These are phyloP conservation scores for Lactarius tabidus DNA, from an alignment of 768 basidiomycete genomes.

Conservation along the genomic window DNA sequence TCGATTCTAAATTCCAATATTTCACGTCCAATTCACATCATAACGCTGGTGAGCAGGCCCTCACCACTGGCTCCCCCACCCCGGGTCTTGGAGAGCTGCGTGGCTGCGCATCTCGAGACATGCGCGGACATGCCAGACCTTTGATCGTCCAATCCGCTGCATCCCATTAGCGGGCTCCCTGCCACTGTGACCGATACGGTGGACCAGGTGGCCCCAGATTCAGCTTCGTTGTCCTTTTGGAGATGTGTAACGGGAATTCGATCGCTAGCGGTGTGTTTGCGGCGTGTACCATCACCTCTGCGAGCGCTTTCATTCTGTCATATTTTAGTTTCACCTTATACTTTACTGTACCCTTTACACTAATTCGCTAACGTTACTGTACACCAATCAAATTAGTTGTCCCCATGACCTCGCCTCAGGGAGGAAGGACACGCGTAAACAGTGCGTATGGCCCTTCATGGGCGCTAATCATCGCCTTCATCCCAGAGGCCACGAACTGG, in stretches of 20 bases:
- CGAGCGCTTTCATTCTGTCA: not conserved
- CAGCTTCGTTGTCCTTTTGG: not conserved
- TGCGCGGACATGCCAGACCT: not conserved
- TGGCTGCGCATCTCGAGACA: not conserved
- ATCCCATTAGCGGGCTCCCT: not conserved
- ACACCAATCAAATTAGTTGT: not conserved
- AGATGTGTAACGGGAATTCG: not conserved
- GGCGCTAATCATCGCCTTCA: not conserved
- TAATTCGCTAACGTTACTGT: not conserved
- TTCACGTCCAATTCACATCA: not conserved
- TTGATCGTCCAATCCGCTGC: not conserved
- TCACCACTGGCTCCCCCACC: not conserved
- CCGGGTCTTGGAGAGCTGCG: not conserved
- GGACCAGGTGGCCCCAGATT: not conserved
- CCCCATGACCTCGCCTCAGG: not conserved
- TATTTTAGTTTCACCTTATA: not conserved
- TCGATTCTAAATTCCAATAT: not conserved
- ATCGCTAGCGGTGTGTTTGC: not conserved
- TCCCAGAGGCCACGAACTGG: not conserved
- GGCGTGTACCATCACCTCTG: not conserved
- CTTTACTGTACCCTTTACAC: not conserved
- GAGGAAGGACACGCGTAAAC: not conserved
- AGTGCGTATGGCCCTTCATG: not conserved
- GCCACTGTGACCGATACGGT: not conserved
- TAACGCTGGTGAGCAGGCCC: not conserved